Percentiles rank a stretch among this genome's conserved stretches.
phyloP scores from a whole-genome alignment of 2,329 filamentous ascomycete species.

The Trichoderma semiorbis region DNA sequence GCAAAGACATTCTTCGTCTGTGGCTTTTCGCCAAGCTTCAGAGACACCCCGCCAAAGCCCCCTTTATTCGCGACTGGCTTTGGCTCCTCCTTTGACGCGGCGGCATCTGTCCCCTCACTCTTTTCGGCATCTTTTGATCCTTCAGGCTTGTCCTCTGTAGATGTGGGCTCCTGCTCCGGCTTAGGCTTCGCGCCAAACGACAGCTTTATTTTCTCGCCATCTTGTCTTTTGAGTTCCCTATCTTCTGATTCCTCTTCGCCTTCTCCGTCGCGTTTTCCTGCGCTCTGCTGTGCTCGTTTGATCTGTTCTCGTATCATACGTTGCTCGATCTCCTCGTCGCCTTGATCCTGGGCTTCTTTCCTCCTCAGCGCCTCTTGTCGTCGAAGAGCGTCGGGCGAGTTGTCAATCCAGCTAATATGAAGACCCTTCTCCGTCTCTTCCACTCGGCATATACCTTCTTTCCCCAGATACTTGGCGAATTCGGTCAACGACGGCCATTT shows the following conservation, averaged over 20 bases:
- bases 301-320: slow-evolving; percentile 81
- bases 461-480: slow-evolving; percentile 80
- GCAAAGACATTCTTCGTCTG: slow-evolving; percentile 77
- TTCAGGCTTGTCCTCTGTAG: background rate
- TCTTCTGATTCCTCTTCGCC: slow-evolving; percentile 41
- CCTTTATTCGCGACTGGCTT: slow-evolving; percentile 32
- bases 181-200: slow-evolving; percentile 55
- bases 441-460: slow-evolving; percentile 83
- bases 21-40: slow-evolving; percentile 62
- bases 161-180: slow-evolving; percentile 6
- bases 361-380: slow-evolving; percentile 76
- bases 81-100: slow-evolving; percentile 16
- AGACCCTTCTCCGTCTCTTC: slow-evolving; percentile 86
- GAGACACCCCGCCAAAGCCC: slow-evolving; percentile 46
- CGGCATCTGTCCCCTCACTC: background rate
- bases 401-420: slow-evolving; percentile 87
- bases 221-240: slow-evolving; percentile 55
- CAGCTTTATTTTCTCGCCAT: slow-evolving; percentile 73
- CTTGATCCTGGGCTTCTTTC: slow-evolving; percentile 83
- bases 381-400: slow-evolving; percentile 78
- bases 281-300: slow-evolving; percentile 60
- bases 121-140: slow-evolving; percentile 18
- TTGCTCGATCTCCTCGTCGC: slow-evolving; percentile 87
- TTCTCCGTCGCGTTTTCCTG: slow-evolving; percentile 39
- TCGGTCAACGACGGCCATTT: slow-evolving; percentile 85